Conservation (phyloP, 345 rosid species). For the Punica granatum region DNA sequence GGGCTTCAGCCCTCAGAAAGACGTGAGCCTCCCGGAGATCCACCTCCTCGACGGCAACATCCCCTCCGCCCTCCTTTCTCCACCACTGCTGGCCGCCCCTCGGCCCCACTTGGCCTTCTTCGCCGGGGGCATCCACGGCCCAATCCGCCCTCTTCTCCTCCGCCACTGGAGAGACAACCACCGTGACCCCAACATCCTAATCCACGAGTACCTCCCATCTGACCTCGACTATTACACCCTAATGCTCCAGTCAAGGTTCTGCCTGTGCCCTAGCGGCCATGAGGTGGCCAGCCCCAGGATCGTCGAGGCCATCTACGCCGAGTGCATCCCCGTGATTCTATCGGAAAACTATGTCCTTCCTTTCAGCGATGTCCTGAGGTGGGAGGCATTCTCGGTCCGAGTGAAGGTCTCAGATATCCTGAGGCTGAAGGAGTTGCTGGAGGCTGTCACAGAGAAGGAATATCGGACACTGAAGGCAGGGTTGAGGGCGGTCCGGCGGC, state of each 20-base stretch:
- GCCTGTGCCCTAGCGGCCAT: slow-evolving; percentile 87
- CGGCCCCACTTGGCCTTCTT: slow-evolving; percentile 67
- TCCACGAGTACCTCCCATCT: slow-evolving; percentile 65
- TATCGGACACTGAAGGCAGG: slow-evolving; percentile 46
- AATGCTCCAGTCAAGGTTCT: slow-evolving; percentile 70
- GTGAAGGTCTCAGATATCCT: slow-evolving; percentile 60
- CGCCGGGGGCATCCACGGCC: slow-evolving; percentile 85
- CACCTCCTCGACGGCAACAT: slow-evolving; percentile 45
- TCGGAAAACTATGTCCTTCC: slow-evolving; percentile 68
- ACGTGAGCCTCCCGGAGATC: slow-evolving; percentile 76
- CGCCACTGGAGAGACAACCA: slow-evolving; percentile 55
- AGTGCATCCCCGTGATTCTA: slow-evolving; percentile 81
- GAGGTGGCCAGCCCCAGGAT: slow-evolving; percentile 95
- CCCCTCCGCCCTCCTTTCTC: slow-evolving; percentile 33
- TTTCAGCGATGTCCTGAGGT: slow-evolving; percentile 69
- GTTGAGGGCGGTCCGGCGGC: slow-evolving; percentile 46
- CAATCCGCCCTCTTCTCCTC: slow-evolving; percentile 54
- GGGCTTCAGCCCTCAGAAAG: slow-evolving; percentile 71
- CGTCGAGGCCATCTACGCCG: slow-evolving; percentile 73
- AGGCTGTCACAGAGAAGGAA: slow-evolving; percentile 45
- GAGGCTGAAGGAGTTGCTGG: slow-evolving; percentile 61
- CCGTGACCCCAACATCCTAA: slow-evolving; percentile 48
- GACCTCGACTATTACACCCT: slow-evolving; percentile 47
- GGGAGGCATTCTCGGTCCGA: slow-evolving; percentile 71
- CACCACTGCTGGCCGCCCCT: slow-evolving; percentile 24